Conservation (phyloP, 495 filamentous ascomycete genomes). For the Aspergillus homomorphus region DNA sequence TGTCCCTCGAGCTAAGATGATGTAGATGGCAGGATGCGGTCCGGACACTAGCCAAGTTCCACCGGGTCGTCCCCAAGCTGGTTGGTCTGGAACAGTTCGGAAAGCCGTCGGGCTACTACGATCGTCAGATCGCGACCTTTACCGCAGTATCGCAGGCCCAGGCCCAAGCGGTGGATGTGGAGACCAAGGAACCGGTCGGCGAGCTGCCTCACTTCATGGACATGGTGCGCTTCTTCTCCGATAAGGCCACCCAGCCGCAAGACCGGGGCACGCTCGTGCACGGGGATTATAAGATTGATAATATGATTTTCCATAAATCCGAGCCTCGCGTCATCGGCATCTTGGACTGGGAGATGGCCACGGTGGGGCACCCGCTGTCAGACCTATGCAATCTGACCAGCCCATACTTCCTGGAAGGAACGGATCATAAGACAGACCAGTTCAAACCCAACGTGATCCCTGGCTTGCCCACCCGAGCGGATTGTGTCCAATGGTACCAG, state of each 20-base stretch:
- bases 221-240: constrained; percentile 74
- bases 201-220: constrained; percentile 77
- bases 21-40: constrained; percentile 78
- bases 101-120: constrained; percentile 74
- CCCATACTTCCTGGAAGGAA: constrained; percentile 58
- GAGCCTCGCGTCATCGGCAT: constrained; percentile 89
- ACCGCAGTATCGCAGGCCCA: constrained; percentile 73
- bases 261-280: constrained; percentile 81
- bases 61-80: constrained; percentile 63
- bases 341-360: constrained; percentile 97
- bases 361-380: constrained; percentile 87
- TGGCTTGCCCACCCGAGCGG: constrained; percentile 70
- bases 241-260: constrained; percentile 61
- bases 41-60: constrained; percentile 79
- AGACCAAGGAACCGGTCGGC: constrained; percentile 72
- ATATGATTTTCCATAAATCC: constrained; percentile 87
- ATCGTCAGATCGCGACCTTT: constrained; percentile 81
- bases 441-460: constrained; percentile 62
- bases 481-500: constrained; percentile 74
- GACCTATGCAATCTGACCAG: constrained; percentile 79
- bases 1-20: constrained; percentile 11
- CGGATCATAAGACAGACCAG: constrained; percentile 31
- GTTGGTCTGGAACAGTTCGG: constrained; percentile 72
- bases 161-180: constrained; percentile 68
- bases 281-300: constrained; percentile 98